A percentile compares a stretch with the other conserved stretches of the same genome.
phyloP scores from a whole-genome alignment of 2,329 filamentous ascomycete species.

The Myrmaecium sp. region DNA sequence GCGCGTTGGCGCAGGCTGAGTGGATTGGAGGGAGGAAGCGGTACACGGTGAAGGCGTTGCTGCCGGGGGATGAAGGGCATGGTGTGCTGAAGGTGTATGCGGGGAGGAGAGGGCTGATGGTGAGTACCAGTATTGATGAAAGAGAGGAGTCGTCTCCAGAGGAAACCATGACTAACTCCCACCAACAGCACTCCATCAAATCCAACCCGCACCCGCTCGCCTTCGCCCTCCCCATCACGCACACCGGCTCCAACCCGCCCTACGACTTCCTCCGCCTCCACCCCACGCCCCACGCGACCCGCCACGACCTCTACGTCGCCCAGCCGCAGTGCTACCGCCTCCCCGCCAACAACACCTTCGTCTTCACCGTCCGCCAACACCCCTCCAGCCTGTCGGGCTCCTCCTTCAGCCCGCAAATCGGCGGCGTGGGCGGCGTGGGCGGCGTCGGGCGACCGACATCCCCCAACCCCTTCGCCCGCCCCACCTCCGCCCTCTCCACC shows the following conservation, averaged over 20 bases:
- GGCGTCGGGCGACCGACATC: too few species aligned
- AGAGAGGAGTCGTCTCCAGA: not conserved
- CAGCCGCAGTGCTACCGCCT: conserved; percentile 84
- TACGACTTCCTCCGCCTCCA: conserved; percentile 90
- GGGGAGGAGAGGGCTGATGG: conserved; percentile 84
- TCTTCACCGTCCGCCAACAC: conserved; percentile 90
- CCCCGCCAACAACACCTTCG: conserved; percentile 91
- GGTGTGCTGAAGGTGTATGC: conserved; percentile 84
- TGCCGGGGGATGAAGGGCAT: conserved; percentile 82
- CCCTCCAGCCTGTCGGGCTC: conserved; percentile 42
- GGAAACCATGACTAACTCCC: conserved; percentile 7
- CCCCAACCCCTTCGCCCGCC: conserved; percentile 36
- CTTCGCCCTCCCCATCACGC: conserved; percentile 74
- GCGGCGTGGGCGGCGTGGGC: conserved; percentile 24
- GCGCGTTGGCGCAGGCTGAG: conserved; percentile 76
- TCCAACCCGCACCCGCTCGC: conserved; percentile 88
- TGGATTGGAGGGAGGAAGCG: conserved; percentile 79
- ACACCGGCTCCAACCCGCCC: conserved; percentile 79
- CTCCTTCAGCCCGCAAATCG: conserved; percentile 12
- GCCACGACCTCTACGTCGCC: conserved; percentile 91
- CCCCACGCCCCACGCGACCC: conserved; percentile 91
- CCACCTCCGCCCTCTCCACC: conserved; percentile 43
- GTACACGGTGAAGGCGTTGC: conserved; percentile 80
- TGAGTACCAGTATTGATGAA: conserved; percentile 11
- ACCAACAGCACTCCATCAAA: conserved; percentile 60